Evolutionary conservation across 495 filamentous ascomycete genomes (phyloP), one percentile per base, ranked within the genome.

Genomic region (Penicillium fimorum): DNA sequence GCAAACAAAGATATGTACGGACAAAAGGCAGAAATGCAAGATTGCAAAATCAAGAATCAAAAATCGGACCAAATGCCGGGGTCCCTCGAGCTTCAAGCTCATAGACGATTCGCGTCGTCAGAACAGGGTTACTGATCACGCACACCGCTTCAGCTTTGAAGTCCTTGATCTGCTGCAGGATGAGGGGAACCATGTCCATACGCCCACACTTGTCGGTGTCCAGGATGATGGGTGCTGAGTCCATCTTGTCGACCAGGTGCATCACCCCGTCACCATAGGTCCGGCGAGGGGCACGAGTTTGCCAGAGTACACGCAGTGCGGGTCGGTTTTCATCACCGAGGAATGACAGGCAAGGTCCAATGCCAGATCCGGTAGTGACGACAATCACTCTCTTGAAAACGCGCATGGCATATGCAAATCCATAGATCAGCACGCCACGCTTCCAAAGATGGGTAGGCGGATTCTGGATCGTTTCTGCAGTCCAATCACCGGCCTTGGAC

Each of bases 401-500:
- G 8, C 76, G 77, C 46, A 89, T 87, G 41, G 87, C 80, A 67
- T 87, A 86, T 55, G 91, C 81, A 35, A 94, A 84, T 49, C 89
- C 89, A 57, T 81, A 83, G 35, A 85, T 78, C 62, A 82, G 77
- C 3, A 77, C 70, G 3, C 78, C 79, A 17, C 76, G 70, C 41
- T 75, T 75, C 71, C 70, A 78, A 17, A 79, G 58, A 47, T 71
- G 64, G 2, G 67, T 78, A 43, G 82, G 81, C 9, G 86, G 85
- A 55, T 81, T 72, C 50, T 74, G 65, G 71, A 92, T 91, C 25
- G 79, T 78, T 40, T 78, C 72, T 35, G 74, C 68, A 11, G 90
- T 95, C 88, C 89, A 95, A 77, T 93, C 89, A n/a, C 90, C 90
- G 1, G 89, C 90, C 63, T 88, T 86, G 56, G 87, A 90, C 44